Evolutionary conservation across 2,329 filamentous ascomycete species (phyloP).

Genomic region (Corniculantispora saksenae): DNA sequence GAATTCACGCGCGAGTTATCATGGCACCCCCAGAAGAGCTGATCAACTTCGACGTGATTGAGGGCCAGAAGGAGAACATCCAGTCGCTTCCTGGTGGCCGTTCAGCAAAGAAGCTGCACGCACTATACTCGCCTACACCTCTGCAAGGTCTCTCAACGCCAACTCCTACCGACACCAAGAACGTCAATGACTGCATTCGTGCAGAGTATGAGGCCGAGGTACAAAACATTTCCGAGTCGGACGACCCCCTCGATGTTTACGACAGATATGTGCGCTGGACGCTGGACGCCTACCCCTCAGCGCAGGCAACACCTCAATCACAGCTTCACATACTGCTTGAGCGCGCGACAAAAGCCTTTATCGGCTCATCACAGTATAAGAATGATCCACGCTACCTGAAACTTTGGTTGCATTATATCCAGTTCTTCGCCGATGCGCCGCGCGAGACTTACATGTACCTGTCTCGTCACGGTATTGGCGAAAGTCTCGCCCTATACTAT

Average conservation of each 20-base stretch:
- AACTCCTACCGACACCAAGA: conserved; percentile 71
- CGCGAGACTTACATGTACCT: conserved; percentile 92
- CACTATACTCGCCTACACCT: conserved; percentile 72
- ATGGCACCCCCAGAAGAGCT: conserved; percentile 56
- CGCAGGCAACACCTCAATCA: conserved; percentile 89
- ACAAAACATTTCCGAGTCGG: conserved; percentile 75
- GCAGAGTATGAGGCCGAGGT: conserved; percentile 86
- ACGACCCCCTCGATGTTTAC: conserved; percentile 93
- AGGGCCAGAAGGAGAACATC: conserved; percentile 97
- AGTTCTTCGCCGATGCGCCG: conserved; percentile 88
- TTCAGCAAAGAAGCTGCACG: conserved; percentile 84
- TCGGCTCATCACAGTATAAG: conserved; percentile 83
- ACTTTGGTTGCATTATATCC: conserved; percentile 92
- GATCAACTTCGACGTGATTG: conserved; percentile 87
- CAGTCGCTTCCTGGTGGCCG: conserved; percentile 84
- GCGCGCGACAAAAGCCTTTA: conserved; percentile 87
- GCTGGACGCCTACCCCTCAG: conserved; percentile 88
- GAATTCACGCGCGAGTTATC: conserved; percentile 6
- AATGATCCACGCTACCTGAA: conserved; percentile 94
- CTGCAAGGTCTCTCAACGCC: conserved; percentile 60
- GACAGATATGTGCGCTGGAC: conserved; percentile 98
- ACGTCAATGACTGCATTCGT: conserved; percentile 76
- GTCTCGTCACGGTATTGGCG: conserved; percentile 83
- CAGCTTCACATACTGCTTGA: conserved; percentile 87
- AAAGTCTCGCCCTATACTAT: conserved; percentile 86